Base-by-base conservation (phyloP, 2,329 filamentous ascomycete genomes). In the Colletotrichum euphorbiae region DNA sequence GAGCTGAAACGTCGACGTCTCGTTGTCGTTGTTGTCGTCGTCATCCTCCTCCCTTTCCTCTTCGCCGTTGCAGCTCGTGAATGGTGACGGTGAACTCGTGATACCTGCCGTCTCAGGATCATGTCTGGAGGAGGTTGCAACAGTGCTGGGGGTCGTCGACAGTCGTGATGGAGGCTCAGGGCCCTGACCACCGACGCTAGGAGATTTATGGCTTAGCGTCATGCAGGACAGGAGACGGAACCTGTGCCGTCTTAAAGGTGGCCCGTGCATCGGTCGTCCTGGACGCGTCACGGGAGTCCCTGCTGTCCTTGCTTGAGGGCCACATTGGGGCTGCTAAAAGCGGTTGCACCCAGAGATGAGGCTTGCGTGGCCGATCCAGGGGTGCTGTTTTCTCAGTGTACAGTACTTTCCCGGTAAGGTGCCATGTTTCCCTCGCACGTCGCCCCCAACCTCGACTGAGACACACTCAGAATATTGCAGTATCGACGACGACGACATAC, bases 311-410 rank as follows among this genome's bases (percentile, higher is more conserved):
- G 42, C 36, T n/a, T 36, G n/a, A 17, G 59, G 40, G 2, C 43
- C 46, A 43, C 28, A 17, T 28, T 52, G 19, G 24, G 46, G 38
- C 43, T 46, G 19, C 65, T 64, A 64, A 51, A 62, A 63, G 40
- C 38, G 64, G 59, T 42, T 56, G 21, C 33, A 15, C 21, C 50
- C 50, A 62, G 42, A 62, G 50, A 56, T 62, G 63, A 57, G 63
- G 63, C 58, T 67, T 67, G 63, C 63, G 63, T n/a, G 63, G 63
- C 63, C 63, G 19, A 21, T 19, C 28, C 42, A 21, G 58, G 58
- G 45, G 5, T 42, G 38, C n/a, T 42, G 38, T n/a, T 42, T 42
- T 42, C 12, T 42, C 7, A 28, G 28, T 28, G 28, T 28, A 28
- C 6, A 6, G 28, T 28, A 3, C 24, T 28, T 28, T 3, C 24